Base-by-base conservation (phyloP, 2,329 filamentous ascomycete genomes). In the Tympanopsis confertula region DNA sequence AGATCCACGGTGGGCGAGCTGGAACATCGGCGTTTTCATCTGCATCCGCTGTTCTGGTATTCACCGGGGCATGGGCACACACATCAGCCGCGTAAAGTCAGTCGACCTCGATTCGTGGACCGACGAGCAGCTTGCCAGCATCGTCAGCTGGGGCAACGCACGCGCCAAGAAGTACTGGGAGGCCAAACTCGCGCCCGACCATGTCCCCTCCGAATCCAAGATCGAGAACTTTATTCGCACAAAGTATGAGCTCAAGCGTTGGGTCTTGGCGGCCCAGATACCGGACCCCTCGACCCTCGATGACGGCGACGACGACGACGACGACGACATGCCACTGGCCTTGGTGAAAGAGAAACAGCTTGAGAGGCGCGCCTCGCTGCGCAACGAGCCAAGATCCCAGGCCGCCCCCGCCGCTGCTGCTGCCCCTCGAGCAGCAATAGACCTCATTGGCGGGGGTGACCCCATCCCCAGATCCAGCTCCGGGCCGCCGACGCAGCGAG, bases 201-300 rank as follows among this genome's bases (percentile, higher is more conserved):
- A 98, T 60, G 78, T 89, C 35, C 91, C 91, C 1, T 94, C 89
- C 17, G 91, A 98, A 66, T 74, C 84, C 47, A 98, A 98, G 71
- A 96, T 98, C 50, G 91, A 98, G 71, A 98, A 96, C 68, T 98
- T 98, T 55, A 96, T 98, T 51, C 80, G 91, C 48, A 98, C 91
- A 40, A 98, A 98, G 62, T 98, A 98, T 61, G 91, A 98, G 59
- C 83, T 91, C 39, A 96, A 94, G 74, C 74, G 93, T 64, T 98
- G 91, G 91, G 83, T 87, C n/a, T 96, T 96, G 88, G 91, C 96
- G 43, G 91, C 91, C 2, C 80, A 78, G 4, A 89, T 93, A 54
- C 91, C 91, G 4, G 87, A 96, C 55, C 91, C 91, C n/a, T 72
- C 85, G 3, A 85, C 83, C 2, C 63, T 98, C 37, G 86, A 93